phyloP scores from a whole-genome alignment of 495 filamentous ascomycete species.

The Hyaloscypha finlandica region DNA sequence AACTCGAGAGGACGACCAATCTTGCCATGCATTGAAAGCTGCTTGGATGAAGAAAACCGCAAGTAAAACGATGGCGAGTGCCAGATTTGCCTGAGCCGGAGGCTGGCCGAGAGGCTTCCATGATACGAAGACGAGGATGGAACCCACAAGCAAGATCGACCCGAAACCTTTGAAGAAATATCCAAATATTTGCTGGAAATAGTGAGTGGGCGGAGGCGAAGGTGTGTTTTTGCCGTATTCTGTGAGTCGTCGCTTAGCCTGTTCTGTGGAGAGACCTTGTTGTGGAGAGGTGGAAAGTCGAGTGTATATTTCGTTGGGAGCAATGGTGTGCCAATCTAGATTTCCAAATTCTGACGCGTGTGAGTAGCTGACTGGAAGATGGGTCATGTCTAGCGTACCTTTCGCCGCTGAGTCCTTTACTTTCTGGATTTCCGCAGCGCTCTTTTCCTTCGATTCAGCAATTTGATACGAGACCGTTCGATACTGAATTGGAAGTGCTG shows the following conservation, averaged over 20 bases:
- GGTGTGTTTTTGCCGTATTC: slow-evolving; percentile 64
- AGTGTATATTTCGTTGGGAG: slow-evolving; percentile 53
- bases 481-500: slow-evolving; percentile 55
- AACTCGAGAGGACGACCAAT: slow-evolving; percentile 62
- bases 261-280: slow-evolving; percentile 53
- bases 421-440: slow-evolving; percentile 40
- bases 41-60: slow-evolving; percentile 70
- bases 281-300: slow-evolving; percentile 51
- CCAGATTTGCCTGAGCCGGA: slow-evolving; percentile 63
- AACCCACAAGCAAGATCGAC: slow-evolving; percentile 60
- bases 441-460: slow-evolving; percentile 48
- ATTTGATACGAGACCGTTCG: slow-evolving; percentile 56
- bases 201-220: slow-evolving; percentile 57
- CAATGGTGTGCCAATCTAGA: slow-evolving; percentile 59
- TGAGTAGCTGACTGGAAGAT: not conserved
- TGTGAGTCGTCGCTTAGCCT: slow-evolving; percentile 47
- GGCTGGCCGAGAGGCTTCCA: slow-evolving; percentile 73
- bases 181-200: slow-evolving; percentile 55
- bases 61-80: slow-evolving; percentile 63
- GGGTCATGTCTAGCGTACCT: slow-evolving; percentile 33
- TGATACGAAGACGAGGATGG: slow-evolving; percentile 64
- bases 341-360: slow-evolving; percentile 38
- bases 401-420: slow-evolving; percentile 43
- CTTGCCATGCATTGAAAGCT: slow-evolving; percentile 66
- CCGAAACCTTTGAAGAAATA: slow-evolving; percentile 77